Evolutionary conservation across 768 basidiomycete species (phyloP).

Genomic region (Trametes coccinea): DNA sequence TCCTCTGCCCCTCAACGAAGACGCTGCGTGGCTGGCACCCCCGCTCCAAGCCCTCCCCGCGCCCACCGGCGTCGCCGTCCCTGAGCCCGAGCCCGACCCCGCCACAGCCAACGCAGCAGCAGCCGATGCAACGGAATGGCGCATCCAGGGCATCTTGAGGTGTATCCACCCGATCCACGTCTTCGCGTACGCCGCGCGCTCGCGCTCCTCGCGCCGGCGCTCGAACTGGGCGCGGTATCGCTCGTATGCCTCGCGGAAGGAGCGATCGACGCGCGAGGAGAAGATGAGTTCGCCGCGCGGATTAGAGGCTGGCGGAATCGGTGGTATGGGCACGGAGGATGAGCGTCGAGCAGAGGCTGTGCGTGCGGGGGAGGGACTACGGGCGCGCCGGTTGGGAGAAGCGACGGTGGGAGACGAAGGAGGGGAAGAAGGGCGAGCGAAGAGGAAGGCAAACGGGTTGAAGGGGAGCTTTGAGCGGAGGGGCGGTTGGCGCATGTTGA

Average conservation of each 20-base stretch:
- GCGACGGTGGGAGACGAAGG: constrained; percentile 19
- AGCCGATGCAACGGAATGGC: too few species aligned
- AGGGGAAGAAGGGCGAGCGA: constrained; percentile 31
- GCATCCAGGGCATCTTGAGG: too few species aligned
- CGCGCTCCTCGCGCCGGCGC: constrained; percentile 65
- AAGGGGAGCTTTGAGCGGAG: constrained; percentile 58
- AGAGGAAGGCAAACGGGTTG: constrained; percentile 61
- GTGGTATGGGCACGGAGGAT: constrained; percentile 56
- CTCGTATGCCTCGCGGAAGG: constrained; percentile 90
- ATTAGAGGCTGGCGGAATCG: constrained; percentile 88
- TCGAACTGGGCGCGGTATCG: constrained; percentile 89
- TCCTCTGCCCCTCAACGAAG: not conserved
- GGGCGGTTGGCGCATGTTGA: constrained; percentile 87
- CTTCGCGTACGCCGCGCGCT: constrained; percentile 38
- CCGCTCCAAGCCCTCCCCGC: constrained; percentile 3
- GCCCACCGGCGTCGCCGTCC: constrained; percentile 19
- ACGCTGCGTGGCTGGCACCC: not conserved
- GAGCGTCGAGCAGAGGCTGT: constrained; percentile 33
- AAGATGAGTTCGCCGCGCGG: constrained; percentile 97
- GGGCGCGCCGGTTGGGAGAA: constrained; percentile 32
- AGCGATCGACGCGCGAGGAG: constrained; percentile 78
- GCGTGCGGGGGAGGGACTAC: constrained; percentile 35
- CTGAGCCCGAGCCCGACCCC: constrained; percentile 32
- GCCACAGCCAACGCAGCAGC: constrained; percentile 13
- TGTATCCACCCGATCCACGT: constrained; percentile 26